phyloP scores from a whole-genome alignment of 140 eudicot genomes.

The Flaveria floridana region DNA sequence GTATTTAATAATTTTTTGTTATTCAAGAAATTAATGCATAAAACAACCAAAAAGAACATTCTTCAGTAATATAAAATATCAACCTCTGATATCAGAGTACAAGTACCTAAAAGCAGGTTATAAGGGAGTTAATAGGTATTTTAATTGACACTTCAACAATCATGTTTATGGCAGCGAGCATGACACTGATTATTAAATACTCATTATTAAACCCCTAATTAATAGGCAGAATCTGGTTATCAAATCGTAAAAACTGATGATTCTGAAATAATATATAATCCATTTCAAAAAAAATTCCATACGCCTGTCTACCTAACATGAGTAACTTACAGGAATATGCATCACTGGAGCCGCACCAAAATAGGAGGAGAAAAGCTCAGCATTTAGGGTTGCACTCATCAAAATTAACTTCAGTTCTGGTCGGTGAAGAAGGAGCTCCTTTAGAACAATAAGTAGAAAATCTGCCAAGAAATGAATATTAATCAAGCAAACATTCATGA shows the following conservation, averaged over 20 bases:
- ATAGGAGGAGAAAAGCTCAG: constrained; percentile 93
- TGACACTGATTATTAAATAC: background rate
- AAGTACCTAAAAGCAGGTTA: constrained; percentile 9
- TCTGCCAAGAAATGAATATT: constrained; percentile 47
- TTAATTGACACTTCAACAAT: background rate
- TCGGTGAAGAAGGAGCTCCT: constrained; percentile 94
- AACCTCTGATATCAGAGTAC: background rate
- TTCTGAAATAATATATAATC: background rate
- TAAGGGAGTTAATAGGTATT: background rate
- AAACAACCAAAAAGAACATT: constrained; percentile 7
- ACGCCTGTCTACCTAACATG: background rate
- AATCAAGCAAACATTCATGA: constrained; percentile 17
- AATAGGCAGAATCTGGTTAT: background rate
- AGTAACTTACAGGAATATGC: constrained; percentile 79
- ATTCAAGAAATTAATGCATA: background rate
- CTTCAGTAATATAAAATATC: background rate
- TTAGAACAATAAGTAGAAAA: constrained; percentile 91
- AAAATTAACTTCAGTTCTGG: constrained; percentile 80
- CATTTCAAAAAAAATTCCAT: background rate
- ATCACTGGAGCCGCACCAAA: constrained; percentile 90
- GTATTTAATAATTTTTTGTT: background rate
- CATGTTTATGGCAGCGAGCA: background rate
- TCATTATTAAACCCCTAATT: background rate
- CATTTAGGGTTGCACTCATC: constrained; percentile 98
- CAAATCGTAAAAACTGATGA: constrained; percentile 3